These are phyloP conservation scores for Pisolithus tinctorius DNA, from an alignment of 768 basidiomycete genomes.

Conservation along the genomic window DNA sequence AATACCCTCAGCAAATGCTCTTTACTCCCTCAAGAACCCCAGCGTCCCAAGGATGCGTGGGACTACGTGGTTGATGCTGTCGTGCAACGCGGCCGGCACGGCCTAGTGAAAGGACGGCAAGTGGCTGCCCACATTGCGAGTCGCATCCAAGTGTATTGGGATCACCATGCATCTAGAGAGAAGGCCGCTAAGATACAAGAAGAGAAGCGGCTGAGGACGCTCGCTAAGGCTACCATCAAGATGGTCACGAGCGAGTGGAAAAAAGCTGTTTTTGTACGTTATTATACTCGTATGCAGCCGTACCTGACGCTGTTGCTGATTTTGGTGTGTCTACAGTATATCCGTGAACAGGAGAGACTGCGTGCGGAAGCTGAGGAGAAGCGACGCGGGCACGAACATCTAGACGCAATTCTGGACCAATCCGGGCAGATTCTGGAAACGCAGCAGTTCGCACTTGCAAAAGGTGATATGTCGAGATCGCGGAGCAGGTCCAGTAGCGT, in stretches of 20 bases:
- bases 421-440: conserved; percentile 82
- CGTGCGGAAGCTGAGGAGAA: conserved; percentile 71
- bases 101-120: conserved; percentile 30
- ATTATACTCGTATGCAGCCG: background rate
- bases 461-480: conserved; percentile 38
- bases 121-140: conserved; percentile 52
- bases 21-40: conserved; percentile 14
- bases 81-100: conserved; percentile 18
- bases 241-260: conserved; percentile 79
- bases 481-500: conserved; percentile 55
- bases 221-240: conserved; percentile 69
- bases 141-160: conserved; percentile 72
- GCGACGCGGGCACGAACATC: conserved; percentile 72
- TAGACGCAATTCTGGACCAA: conserved; percentile 86
- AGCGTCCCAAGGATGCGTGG: conserved; percentile 44
- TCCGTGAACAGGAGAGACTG: conserved; percentile 62
- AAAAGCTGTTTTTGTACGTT: conserved; percentile 73
- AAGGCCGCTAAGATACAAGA: conserved; percentile 53
- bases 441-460: conserved; percentile 65
- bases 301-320: background rate
- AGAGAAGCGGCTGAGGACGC: conserved; percentile 54
- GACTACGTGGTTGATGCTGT: conserved; percentile 49
- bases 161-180: conserved; percentile 53
- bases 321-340: conserved; percentile 40
- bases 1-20: conserved; percentile 8